These are phyloP conservation scores for Theobroma grandiflorum DNA, from an alignment of 441 rosid genomes.

Conservation along the genomic window DNA sequence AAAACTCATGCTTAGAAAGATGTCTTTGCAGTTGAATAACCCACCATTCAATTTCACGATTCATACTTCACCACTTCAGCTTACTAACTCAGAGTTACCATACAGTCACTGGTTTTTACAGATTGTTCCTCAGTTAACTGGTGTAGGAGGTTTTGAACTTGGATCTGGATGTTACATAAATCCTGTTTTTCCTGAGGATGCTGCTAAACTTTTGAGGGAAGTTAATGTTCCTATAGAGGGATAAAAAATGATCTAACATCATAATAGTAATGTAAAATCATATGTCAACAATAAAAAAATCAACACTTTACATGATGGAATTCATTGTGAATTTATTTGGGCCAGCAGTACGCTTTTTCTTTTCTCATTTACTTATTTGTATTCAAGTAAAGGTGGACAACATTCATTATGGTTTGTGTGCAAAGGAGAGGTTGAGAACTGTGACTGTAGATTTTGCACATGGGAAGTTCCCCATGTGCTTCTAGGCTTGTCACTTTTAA, in stretches of 20 bases:
- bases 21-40: slow-evolving; percentile 62
- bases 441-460: slow-evolving; percentile 24
- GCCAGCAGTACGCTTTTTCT: neutral
- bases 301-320: neutral
- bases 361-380: neutral
- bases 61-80: slow-evolving; percentile 74
- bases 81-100: slow-evolving; percentile 45
- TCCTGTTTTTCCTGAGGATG: slow-evolving; percentile 89
- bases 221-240: slow-evolving; percentile 45
- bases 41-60: slow-evolving; percentile 92
- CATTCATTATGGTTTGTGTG: slow-evolving; percentile 22
- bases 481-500: slow-evolving; percentile 6
- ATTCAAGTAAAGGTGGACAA: slow-evolving; percentile 1
- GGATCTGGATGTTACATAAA: slow-evolving; percentile 87
- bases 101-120: slow-evolving; percentile 83
- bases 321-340: slow-evolving; percentile 9
- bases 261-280: neutral
- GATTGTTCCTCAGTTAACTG: slow-evolving; percentile 75
- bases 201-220: slow-evolving; percentile 73
- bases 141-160: slow-evolving; percentile 84
- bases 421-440: slow-evolving; percentile 32
- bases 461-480: slow-evolving; percentile 30
- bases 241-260: slow-evolving; percentile 3
- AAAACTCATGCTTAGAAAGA: slow-evolving; percentile 75
- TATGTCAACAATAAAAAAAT: neutral